Evolutionary conservation across 2,329 filamentous ascomycete genomes (phyloP).

Genomic region (Colletotrichum euphorbiae): DNA sequence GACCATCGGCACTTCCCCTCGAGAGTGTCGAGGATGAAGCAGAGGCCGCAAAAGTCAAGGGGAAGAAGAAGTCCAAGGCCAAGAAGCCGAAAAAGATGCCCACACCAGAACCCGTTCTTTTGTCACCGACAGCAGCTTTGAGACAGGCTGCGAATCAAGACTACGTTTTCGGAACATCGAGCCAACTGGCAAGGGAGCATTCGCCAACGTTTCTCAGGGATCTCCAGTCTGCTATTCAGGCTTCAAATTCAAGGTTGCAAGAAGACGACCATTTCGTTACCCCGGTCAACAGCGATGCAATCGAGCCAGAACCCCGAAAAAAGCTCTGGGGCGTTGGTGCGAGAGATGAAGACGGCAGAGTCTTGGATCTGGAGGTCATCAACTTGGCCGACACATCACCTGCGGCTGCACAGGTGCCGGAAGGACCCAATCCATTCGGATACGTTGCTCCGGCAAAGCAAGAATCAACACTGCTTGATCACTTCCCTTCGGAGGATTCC

Average conservation of each 20-base stretch:
- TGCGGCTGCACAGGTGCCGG: slow-evolving; percentile 41
- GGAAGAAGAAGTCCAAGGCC: slow-evolving; percentile 50
- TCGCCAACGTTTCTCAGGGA: slow-evolving; percentile 74
- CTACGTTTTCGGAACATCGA: slow-evolving; percentile 87
- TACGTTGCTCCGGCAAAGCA: slow-evolving; percentile 42
- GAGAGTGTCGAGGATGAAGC: slow-evolving; percentile 44
- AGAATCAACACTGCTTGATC: background rate
- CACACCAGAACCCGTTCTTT: slow-evolving; percentile 62
- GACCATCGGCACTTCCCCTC: slow-evolving; percentile 43
- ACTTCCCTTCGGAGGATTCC: slow-evolving; percentile 26
- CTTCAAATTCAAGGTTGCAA: slow-evolving; percentile 60
- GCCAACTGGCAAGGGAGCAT: slow-evolving; percentile 80
- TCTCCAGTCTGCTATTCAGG: slow-evolving; percentile 70
- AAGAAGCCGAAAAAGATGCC: slow-evolving; percentile 52
- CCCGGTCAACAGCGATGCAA: slow-evolving; percentile 52
- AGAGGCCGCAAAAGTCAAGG: slow-evolving; percentile 48
- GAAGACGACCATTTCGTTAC: slow-evolving; percentile 55
- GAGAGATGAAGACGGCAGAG: slow-evolving; percentile 71
- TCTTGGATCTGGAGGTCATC: slow-evolving; percentile 72
- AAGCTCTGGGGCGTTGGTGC: slow-evolving; percentile 79
- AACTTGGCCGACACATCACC: slow-evolving; percentile 64
- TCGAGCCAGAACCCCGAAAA: slow-evolving; percentile 48
- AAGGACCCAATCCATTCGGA: slow-evolving; percentile 53
- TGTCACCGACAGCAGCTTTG: slow-evolving; percentile 77
- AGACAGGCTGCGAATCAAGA: slow-evolving; percentile 76